These are phyloP conservation scores for Glycine soja DNA, from an alignment of 306 rosid genomes.

Conservation along the genomic window DNA sequence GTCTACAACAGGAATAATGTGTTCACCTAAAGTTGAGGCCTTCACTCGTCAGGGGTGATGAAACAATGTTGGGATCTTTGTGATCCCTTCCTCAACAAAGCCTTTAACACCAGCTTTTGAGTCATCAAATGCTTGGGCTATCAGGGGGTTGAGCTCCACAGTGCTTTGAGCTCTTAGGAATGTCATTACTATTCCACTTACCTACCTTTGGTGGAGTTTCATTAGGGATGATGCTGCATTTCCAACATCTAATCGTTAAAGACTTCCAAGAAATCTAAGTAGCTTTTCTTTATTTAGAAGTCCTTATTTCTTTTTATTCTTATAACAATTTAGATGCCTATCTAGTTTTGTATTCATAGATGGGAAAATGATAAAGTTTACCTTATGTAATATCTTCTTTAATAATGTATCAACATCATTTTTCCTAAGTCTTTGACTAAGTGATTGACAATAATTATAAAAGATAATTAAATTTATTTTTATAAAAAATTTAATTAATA, in stretches of 20 bases:
- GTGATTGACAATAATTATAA: too few relatives aligned
- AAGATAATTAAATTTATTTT: too few relatives aligned
- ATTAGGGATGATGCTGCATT: conserved; percentile 73
- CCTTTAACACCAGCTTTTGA: conserved; percentile 50
- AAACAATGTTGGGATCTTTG: conserved; percentile 45
- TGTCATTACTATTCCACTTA: conserved; percentile 75
- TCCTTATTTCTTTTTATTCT: neutral
- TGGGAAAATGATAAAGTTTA: conserved; percentile 1
- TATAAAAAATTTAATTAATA: too few relatives aligned
- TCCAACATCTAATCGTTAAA: conserved; percentile 51
- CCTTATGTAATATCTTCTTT: neutral
- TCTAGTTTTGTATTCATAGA: neutral
- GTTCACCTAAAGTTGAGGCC: conserved; percentile 35
- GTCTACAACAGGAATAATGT: conserved; percentile 43
- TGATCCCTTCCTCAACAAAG: conserved; percentile 39
- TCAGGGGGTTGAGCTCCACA: neutral
- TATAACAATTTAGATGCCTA: neutral
- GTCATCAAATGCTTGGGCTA: conserved; percentile 47
- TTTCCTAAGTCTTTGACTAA: too few relatives aligned
- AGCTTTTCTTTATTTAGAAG: conserved; percentile 42
- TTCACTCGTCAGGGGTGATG: conserved; percentile 35
- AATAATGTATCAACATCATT: neutral
- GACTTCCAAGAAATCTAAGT: conserved; percentile 71
- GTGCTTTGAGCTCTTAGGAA: conserved; percentile 79
- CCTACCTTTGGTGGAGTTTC: conserved; percentile 88